Evolutionary conservation across 352 stramenopile species (phyloP), one percentile per base, ranked within the genome.

Genomic region (Saprolegnia diclina): DNA sequence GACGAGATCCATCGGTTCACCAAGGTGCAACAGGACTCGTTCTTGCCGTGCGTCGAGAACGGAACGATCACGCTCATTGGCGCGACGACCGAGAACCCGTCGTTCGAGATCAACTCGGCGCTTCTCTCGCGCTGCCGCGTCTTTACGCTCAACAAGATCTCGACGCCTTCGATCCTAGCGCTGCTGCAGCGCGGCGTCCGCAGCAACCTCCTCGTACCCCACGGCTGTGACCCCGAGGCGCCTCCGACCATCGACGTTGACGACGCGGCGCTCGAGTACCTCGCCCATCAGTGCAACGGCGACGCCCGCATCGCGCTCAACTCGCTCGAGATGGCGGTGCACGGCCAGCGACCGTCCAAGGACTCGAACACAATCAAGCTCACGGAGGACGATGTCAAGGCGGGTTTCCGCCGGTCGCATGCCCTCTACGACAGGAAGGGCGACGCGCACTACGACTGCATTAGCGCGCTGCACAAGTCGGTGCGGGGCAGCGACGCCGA

Each of bases 1-100:
- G 88, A 96, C 48, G 88, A 96, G 72, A 90, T 96, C 61, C 88
- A 96, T 70, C 82, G 85, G 7, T 94, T 92, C 72, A 95, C 91
- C 64, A 95, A 95, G 72, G 89, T 87, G 64, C 83, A 93, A 42
- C 88, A 96, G 75, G 86, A 94, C 72, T 88, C 93, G 52, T 91
- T 96, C 52, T 75, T 96, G n/a, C 85, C 85, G 14, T 72, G 74
- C 1, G 82, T 96, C 13, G 87, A 96, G 72, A 83, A 90, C 35
- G 88, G 88, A 1, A 91, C 80, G 10, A 89, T 95, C 71, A 93
- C 87, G 26, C 59, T 96, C 26, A 91, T 96, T 69, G 88, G 88
- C n/a, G 88, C 88, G 26, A 96, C 88, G 38, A 96, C 88, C 0
- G 88, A 96, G 67, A 96, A 95, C 64, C 87, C 88, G 24, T 95